These are phyloP conservation scores for Eutrema yunnanense DNA, from an alignment of 345 rosid species.

Conservation along the genomic window DNA sequence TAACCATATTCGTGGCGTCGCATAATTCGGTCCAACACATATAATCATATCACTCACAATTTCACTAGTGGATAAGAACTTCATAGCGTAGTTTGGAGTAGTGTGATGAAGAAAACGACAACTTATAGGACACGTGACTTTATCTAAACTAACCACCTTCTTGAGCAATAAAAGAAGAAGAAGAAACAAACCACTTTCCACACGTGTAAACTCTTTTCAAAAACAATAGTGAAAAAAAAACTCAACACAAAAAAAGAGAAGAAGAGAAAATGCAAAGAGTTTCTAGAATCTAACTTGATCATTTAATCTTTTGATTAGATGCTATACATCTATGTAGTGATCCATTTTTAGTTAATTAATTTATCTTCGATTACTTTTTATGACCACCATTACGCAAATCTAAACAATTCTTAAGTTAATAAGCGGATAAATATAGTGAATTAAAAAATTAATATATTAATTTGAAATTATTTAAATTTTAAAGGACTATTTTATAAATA, in stretches of 20 bases:
- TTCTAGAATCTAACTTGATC: neutral
- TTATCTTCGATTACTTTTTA: no score
- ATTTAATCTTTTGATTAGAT: neutral
- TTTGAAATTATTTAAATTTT: no score
- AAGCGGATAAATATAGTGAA: no score
- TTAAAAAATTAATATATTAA: no score
- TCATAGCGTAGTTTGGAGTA: no score
- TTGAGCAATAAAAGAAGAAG: neutral
- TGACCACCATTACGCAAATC: no score
- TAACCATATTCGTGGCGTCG: neutral
- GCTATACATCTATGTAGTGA: neutral
- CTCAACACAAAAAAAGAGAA: neutral
- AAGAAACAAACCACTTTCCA: neutral
- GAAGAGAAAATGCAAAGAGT: neutral
- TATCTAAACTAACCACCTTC: neutral
- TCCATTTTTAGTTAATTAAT: no score
- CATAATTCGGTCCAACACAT: neutral
- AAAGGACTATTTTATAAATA: no score
- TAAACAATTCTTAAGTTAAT: no score
- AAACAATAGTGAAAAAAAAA: no score
- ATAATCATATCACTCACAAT: neutral
- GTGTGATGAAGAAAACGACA: constrained; percentile 20
- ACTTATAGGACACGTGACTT: constrained; percentile 21
- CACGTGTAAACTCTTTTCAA: constrained; percentile 11
- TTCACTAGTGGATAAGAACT: neutral